Evolutionary conservation across 2,329 filamentous ascomycete genomes (phyloP).

Genomic region (Apiospora malaysiana): DNA sequence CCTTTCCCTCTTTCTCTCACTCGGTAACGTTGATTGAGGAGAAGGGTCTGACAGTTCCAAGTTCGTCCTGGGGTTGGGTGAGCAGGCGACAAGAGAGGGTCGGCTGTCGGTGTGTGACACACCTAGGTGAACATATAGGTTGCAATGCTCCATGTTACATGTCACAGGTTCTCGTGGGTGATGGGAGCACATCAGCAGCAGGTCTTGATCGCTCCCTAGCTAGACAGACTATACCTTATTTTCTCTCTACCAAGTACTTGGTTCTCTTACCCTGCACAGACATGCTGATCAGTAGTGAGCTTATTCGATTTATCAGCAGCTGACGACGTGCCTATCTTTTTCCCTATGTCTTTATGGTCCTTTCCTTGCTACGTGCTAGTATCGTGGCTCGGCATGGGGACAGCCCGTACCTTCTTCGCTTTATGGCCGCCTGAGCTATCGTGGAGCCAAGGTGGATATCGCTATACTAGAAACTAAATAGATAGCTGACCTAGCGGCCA

Average conservation of each 20-base stretch:
- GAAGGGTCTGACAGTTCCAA: not conserved
- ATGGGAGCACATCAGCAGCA: too few species aligned
- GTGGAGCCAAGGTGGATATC: conserved; percentile 11
- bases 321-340: too few species aligned
- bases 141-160: too few species aligned
- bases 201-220: too few species aligned
- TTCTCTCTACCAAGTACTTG: too few species aligned
- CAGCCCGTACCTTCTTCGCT: not conserved
- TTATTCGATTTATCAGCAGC: too few species aligned
- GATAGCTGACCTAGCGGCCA: not conserved
- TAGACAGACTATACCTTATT: too few species aligned
- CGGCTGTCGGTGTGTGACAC: not conserved
- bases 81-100: not conserved
- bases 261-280: too few species aligned
- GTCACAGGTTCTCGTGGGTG: too few species aligned
- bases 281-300: too few species aligned
- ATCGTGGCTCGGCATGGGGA: not conserved
- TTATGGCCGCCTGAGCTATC: not conserved
- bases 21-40: not conserved
- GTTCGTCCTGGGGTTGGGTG: not conserved
- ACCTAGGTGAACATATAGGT: too few species aligned
- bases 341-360: not conserved
- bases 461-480: conserved; percentile 1
- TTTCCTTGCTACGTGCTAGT: not conserved
- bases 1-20: not conserved